Evolutionary conservation across 257 asterid genomes (phyloP), one percentile per base, ranked within the genome.

Genomic region (Asclepias syriaca): DNA sequence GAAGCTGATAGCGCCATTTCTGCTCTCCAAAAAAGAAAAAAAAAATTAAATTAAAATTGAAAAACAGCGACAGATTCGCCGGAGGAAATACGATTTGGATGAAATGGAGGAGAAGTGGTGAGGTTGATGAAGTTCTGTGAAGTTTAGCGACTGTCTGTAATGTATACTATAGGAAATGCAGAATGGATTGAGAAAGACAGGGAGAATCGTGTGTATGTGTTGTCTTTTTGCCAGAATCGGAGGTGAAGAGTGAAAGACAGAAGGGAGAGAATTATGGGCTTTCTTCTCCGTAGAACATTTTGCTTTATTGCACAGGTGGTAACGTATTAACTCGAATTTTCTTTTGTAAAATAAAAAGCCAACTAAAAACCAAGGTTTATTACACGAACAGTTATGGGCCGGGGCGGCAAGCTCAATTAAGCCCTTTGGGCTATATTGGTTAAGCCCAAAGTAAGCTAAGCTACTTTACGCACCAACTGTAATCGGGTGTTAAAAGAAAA

Each of bases 1-100:
- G 96, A 80, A 21, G 83, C 88, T 50, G 97, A 85, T 24, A 95
- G 86, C 77, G 96, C 91, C 98, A 95, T 95, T 53, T 65, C 70
- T 60, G 16, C 51, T 65, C 61, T 3, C 49, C 59, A 57, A 19
- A 21, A 64, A 22, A 21, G 19, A 51, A 46, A 40, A 68, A 68
- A 68, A 24, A 13, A 43, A 7, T 43, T 6, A 40, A 40, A 40
- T 40, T 40, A 8, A 43, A 7, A 43, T 43, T 43, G 48, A 43
- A 43, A 43, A 18, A 37, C 16, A 34, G 37, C 15, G 29, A 64
- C 27, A 64, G 29, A 37, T 39, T 64, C 50, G 4, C 68, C 49
- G 49, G 68, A 37, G 46, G 29, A 43, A 43, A 32, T 32, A 22
- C 27, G 61, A 60, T 22, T 72, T 56, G 18, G 57, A n/a, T 64